Percentiles rank a stretch among this genome's conserved stretches.
phyloP scores from a whole-genome alignment of 352 stramenopile species.

The Globisporangium spiculum region DNA sequence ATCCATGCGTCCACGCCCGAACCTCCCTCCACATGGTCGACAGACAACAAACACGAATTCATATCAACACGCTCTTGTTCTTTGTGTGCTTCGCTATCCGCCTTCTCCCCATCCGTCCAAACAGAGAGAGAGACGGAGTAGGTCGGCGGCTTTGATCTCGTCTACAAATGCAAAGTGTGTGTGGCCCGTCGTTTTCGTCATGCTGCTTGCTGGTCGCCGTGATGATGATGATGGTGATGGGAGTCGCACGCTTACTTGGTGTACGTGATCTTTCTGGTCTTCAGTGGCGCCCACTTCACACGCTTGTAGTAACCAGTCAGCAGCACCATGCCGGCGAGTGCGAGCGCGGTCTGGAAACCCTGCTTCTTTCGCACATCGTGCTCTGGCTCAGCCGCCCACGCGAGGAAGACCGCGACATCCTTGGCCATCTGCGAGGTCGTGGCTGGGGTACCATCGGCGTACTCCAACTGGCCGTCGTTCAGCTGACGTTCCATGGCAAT shows the following conservation, averaged over 20 bases:
- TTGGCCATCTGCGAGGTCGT: slow-evolving; percentile 98
- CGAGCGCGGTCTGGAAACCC: slow-evolving; percentile 94
- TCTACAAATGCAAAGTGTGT: slow-evolving; percentile 24
- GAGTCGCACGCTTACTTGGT: slow-evolving; percentile 81
- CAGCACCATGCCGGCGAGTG: slow-evolving; percentile 87
- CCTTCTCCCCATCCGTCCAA: background rate
- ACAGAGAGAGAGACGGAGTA: background rate
- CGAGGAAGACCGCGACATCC: slow-evolving; percentile 97
- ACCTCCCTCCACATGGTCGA: background rate
- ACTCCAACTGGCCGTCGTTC: slow-evolving; percentile 96
- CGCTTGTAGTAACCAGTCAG: slow-evolving; percentile 99
- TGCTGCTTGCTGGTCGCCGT: background rate
- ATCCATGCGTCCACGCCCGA: background rate
- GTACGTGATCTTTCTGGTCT: slow-evolving; percentile 98
- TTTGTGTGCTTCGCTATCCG: slow-evolving; percentile 1
- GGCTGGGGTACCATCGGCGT: slow-evolving; percentile 95
- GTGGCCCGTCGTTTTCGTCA: background rate
- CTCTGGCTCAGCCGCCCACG: slow-evolving; percentile 97
- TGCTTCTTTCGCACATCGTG: slow-evolving; percentile 98
- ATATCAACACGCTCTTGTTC: slow-evolving; percentile 3
- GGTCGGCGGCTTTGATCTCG: slow-evolving; percentile 6
- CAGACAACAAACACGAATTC: slow-evolving; percentile 6
- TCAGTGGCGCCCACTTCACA: slow-evolving; percentile 96
- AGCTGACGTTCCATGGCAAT: slow-evolving; percentile 99
- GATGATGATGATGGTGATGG: background rate